Conservation (phyloP, 2,329 filamentous ascomycete species). For the Aciculosporium take region DNA sequence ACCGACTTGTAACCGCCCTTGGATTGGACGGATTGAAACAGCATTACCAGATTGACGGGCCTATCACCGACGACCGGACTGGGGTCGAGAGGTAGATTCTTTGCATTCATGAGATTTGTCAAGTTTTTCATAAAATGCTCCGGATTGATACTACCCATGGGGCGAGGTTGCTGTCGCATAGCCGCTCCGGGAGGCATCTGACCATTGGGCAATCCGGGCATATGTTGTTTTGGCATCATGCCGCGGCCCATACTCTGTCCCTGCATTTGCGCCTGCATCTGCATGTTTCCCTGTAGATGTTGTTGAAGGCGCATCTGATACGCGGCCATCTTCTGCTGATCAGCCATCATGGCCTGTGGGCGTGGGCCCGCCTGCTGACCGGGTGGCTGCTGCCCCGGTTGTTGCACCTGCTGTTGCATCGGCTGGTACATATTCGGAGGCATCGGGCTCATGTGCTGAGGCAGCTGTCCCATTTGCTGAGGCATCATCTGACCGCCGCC, state of each 20-base stretch:
- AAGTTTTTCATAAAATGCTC: slow-evolving; percentile 67
- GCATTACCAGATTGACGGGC: slow-evolving; percentile 55
- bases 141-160: slow-evolving; percentile 33
- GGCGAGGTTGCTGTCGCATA: slow-evolving; percentile 36
- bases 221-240: slow-evolving; percentile 39
- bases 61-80: slow-evolving; percentile 63
- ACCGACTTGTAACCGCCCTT: slow-evolving; percentile 70
- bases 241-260: slow-evolving; percentile 28
- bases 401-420: slow-evolving; percentile 27
- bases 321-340: slow-evolving; percentile 58
- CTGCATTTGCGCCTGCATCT: slow-evolving; percentile 39
- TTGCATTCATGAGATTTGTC: slow-evolving; percentile 60
- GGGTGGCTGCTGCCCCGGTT: slow-evolving; percentile 41
- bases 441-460: slow-evolving; percentile 32
- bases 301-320: slow-evolving; percentile 78
- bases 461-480: slow-evolving; percentile 35
- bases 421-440: slow-evolving; percentile 27
- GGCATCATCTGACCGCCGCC: slow-evolving; percentile 36
- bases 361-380: slow-evolving; percentile 42
- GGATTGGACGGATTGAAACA: slow-evolving; percentile 61
- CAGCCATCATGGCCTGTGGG: slow-evolving; percentile 27
- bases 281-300: slow-evolving; percentile 47
- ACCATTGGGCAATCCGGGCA: slow-evolving; percentile 37
- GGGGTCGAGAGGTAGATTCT: slow-evolving; percentile 58
- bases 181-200: slow-evolving; percentile 35